Evolutionary conservation across 768 basidiomycete species (phyloP).

Genomic region (Lepiota venenata): DNA sequence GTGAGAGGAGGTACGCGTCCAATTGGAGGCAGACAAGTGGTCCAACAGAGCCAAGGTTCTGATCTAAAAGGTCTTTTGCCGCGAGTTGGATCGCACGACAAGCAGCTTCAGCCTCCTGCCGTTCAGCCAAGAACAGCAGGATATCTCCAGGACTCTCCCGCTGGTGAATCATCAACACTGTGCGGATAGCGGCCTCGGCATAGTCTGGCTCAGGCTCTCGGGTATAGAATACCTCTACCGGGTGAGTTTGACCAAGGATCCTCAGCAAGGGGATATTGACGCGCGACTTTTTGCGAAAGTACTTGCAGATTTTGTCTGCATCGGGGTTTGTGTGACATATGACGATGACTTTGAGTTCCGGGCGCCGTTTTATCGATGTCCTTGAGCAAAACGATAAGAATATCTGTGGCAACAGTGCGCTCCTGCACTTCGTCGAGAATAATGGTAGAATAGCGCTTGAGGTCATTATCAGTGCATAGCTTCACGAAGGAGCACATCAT

Average conservation of each 20-base stretch:
- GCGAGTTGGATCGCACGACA: conserved; percentile 92
- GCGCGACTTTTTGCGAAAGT: too few species aligned
- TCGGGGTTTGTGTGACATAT: too few species aligned
- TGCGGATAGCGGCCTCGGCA: conserved; percentile 94
- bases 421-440: conserved; percentile 99
- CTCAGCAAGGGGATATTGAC: too few species aligned
- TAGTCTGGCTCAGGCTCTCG: conserved; percentile 94
- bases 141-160: conserved; percentile 93
- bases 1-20: conserved; percentile 92
- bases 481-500: conserved; percentile 98
- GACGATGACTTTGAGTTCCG: conserved; percentile 94
- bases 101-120: conserved; percentile 97
- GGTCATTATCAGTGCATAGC: conserved; percentile 94
- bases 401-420: conserved; percentile 95
- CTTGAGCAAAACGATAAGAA: conserved; percentile 97
- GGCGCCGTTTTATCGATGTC: conserved; percentile 70
- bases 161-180: conserved; percentile 95
- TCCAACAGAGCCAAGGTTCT: conserved; percentile 73
- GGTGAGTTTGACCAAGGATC: conserved; percentile 92
- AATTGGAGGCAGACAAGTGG: conserved; percentile 89
- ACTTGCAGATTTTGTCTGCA: too few species aligned
- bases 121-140: conserved; percentile 93
- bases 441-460: conserved; percentile 92
- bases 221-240: conserved; percentile 94
- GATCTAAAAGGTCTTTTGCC: conserved; percentile 76